A percentile compares a stretch with the other conserved stretches of the same genome.
These are phyloP conservation scores for Mortierella sp. DNA, from an alignment of 371 early-diverging fungal genomes.

Conservation along the genomic window DNA sequence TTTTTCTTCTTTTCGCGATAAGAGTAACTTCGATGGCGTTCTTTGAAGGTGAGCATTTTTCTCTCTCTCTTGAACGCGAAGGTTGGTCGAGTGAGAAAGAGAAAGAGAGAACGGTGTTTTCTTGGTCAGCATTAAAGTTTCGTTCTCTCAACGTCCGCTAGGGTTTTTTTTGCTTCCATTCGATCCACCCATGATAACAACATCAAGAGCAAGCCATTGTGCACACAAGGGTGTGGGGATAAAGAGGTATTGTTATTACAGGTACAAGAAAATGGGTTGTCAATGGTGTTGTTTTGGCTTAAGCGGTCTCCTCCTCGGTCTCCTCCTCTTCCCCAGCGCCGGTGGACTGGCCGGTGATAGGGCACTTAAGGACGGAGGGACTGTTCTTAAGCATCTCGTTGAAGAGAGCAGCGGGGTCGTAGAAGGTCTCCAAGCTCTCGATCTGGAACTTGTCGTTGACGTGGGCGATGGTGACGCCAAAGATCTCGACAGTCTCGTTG, in stretches of 20 bases:
- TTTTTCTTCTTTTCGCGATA: background rate
- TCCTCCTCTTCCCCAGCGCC: conserved; percentile 5
- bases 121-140: conserved; percentile 4
- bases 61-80: background rate
- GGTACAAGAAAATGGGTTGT: background rate
- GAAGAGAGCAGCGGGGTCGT: conserved; percentile 64
- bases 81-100: background rate
- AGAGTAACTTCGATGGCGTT: background rate
- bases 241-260: background rate
- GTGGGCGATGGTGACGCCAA: conserved; percentile 65
- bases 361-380: conserved; percentile 59
- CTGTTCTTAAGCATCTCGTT: conserved; percentile 63
- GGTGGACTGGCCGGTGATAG: conserved; percentile 58
- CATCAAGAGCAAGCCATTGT: background rate
- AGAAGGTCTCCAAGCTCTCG: conserved; percentile 65
- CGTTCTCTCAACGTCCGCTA: background rate
- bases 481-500: conserved; percentile 69
- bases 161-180: background rate
- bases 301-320: conserved; percentile 6
- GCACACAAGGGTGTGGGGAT: background rate
- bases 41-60: background rate
- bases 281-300: background rate
- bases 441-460: conserved; percentile 68
- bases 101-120: background rate
- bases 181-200: background rate